Evolutionary conservation across 768 basidiomycete species (phyloP), one percentile per base, ranked within the genome.

Genomic region (Holtermannia corniformis): DNA sequence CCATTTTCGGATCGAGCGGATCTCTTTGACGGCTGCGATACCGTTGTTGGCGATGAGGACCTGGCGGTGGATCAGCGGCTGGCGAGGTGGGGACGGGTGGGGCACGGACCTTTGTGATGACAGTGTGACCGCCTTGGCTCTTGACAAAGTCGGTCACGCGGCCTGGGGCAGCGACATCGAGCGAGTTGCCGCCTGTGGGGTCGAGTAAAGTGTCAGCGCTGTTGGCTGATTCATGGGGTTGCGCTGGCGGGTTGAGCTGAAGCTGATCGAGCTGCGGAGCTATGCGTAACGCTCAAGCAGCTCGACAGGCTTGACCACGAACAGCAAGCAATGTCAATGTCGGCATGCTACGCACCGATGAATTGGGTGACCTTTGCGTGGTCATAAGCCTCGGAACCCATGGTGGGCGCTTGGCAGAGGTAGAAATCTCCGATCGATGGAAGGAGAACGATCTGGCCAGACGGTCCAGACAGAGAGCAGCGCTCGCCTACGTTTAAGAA

Each of bases 11-110:
- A 99, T 86, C 44, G 95, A 97, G 46, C 95, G 84, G 66, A 99
- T 99, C 76, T 97, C 95, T 75, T 99, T 99, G 46, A 99, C 95
- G 50, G 92, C 95, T 48, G 93, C 93, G 67, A 96, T 99, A 79
- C 92, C 93, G 73, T 97, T 97, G 75, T 97, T 97, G 58, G 92
- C 92, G 73, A 99, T 97, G 63, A 97, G 85, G 64, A 97, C 85
- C 93, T 97, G 60, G 43, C 23, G 51, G 24, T 16, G 21, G 49
- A 20, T 19, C 52, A 52, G 54, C 52, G 16, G 52, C 37, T 40
- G 28, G 20, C 27, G 25, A n/a, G 42, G 14, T 51, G 41, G 10
- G 41, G 22, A 47, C 19, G 19, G 26, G 20, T 21, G 20, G 25
- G 10, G 20, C 2, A 67, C 79, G 57, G 63, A 92, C 95, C 78